Conservation (phyloP, 2,329 filamentous ascomycete genomes). For the Stagonosporopsis tanaceti region DNA sequence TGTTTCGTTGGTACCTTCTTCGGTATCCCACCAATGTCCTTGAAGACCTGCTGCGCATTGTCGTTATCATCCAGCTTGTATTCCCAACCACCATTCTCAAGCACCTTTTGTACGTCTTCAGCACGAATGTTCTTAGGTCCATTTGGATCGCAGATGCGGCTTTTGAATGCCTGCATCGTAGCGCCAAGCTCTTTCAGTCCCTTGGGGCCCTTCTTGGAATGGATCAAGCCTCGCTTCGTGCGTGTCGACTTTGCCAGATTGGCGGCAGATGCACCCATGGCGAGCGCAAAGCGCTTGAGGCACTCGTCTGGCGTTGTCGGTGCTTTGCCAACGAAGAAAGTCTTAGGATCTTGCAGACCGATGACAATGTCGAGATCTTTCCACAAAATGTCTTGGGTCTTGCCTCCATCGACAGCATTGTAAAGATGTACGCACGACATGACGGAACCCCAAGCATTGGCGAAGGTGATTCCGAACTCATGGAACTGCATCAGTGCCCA, state of each 20-base stretch:
- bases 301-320: conserved; percentile 47
- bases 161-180: conserved; percentile 50
- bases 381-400: conserved; percentile 44
- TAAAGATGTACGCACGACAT: conserved; percentile 53
- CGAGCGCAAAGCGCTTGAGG: conserved; percentile 50
- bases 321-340: conserved; percentile 50
- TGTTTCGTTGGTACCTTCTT: conserved; percentile 14
- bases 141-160: conserved; percentile 37
- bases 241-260: conserved; percentile 31
- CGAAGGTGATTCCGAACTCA: conserved; percentile 45
- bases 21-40: conserved; percentile 6
- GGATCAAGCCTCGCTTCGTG: conserved; percentile 9
- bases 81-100: conserved; percentile 43
- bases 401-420: conserved; percentile 48
- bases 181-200: conserved; percentile 41
- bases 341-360: conserved; percentile 37
- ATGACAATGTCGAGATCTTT: conserved; percentile 52
- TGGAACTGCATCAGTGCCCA: conserved; percentile 44
- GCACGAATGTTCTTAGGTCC: conserved; percentile 41
- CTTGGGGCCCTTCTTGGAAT: conserved; percentile 43
- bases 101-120: conserved; percentile 49
- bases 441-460: conserved; percentile 53
- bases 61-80: conserved; percentile 26
- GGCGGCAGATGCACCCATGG: conserved; percentile 46
- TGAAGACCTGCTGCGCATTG: conserved; percentile 13